Evolutionary conservation across 176 grass and related monocot genomes (phyloP).

Genomic region (Guadua angustifolia): DNA sequence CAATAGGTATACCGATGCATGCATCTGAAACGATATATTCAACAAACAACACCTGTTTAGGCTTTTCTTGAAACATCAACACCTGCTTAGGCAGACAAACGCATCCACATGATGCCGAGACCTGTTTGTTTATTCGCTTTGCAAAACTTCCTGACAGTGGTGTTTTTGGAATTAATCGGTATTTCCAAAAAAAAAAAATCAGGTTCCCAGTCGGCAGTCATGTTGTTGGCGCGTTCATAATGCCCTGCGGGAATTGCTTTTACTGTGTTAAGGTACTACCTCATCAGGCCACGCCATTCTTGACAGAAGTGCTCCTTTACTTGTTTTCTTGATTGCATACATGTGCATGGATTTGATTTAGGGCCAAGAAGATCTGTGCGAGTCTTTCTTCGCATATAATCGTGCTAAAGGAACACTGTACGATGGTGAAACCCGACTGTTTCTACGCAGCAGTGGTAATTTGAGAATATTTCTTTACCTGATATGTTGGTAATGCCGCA

Average conservation of each 20-base stretch:
- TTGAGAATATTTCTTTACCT: neutral
- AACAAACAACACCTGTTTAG: neutral
- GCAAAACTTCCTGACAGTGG: neutral
- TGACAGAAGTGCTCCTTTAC: neutral
- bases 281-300: neutral
- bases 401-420: constrained; percentile 96
- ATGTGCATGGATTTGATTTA: constrained; percentile 42
- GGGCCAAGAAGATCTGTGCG: constrained; percentile 98
- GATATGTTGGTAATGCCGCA: neutral
- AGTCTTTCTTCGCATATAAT: constrained; percentile 92
- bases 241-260: constrained; percentile 98
- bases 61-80: neutral
- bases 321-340: constrained; percentile 20
- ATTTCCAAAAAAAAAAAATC: constrained; percentile 24
- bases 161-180: neutral
- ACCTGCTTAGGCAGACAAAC: neutral
- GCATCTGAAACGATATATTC: neutral
- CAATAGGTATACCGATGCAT: constrained; percentile 59
- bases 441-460: constrained; percentile 78
- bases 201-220: constrained; percentile 95
- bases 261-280: constrained; percentile 83
- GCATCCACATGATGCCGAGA: neutral
- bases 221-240: constrained; percentile 97
- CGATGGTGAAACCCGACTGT: constrained; percentile 90
- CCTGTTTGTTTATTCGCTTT: neutral